A percentile compares a stretch with the other conserved stretches of the same genome.
Conservation (phyloP, 2,329 filamentous ascomycete species). For the Stagonosporopsis chrysanthemi region DNA sequence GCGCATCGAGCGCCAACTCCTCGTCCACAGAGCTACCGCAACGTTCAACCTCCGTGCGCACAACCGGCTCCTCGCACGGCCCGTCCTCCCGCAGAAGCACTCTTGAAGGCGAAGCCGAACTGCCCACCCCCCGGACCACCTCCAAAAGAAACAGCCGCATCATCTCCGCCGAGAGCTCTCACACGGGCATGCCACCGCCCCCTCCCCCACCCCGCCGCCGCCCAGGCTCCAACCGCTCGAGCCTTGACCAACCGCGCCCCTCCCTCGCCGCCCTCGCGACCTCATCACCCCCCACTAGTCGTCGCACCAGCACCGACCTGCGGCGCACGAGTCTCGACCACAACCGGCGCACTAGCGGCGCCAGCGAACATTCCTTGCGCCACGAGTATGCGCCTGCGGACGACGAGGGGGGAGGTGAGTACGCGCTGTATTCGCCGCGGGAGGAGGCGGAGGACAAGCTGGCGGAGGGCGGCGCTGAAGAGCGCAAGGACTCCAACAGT, state of each 20-base stretch:
- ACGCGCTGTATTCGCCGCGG: slow-evolving; percentile 36
- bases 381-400: slow-evolving; percentile 33
- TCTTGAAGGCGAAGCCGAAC: slow-evolving; percentile 34
- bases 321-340: slow-evolving; percentile 39
- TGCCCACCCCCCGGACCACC: slow-evolving; percentile 32
- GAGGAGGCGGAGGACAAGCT: slow-evolving; percentile 36
- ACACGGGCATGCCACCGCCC: slow-evolving; percentile 34
- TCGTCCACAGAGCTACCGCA: slow-evolving; percentile 41
- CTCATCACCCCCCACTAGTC: slow-evolving; percentile 37
- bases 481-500: slow-evolving; percentile 32
- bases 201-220: slow-evolving; percentile 43
- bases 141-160: slow-evolving; percentile 38
- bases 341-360: slow-evolving; percentile 41
- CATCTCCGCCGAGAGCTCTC: slow-evolving; percentile 38
- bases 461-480: slow-evolving; percentile 6
- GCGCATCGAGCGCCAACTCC: slow-evolving; percentile 38
- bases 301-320: slow-evolving; percentile 35
- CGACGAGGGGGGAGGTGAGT: slow-evolving; percentile 30
- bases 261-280: slow-evolving; percentile 9
- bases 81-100: slow-evolving; percentile 36
- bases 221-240: slow-evolving; percentile 43
- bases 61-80: slow-evolving; percentile 31
- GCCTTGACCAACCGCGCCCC: slow-evolving; percentile 43
- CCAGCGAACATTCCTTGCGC: slow-evolving; percentile 43
- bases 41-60: slow-evolving; percentile 29